Conservation (phyloP, 345 rosid species). For the Crucihimalaya himalaica region DNA sequence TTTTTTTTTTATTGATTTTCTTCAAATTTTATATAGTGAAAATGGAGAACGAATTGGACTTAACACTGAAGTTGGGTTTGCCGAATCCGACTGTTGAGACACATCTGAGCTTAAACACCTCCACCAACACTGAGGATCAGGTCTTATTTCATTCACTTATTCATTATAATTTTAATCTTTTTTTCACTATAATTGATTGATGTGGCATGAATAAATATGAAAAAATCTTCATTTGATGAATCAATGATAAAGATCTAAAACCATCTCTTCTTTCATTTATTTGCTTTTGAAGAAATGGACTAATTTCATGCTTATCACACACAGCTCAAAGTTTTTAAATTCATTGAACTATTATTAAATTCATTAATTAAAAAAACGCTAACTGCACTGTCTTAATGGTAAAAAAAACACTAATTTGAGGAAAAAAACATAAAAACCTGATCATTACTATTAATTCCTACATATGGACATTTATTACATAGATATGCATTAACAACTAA, state of each 20-base stretch:
- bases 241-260: conserved; percentile 7
- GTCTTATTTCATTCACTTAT: conserved; percentile 12
- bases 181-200: conserved; percentile 24
- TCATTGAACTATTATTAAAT: conserved; percentile 17
- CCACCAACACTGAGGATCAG: conserved; percentile 10
- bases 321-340: neutral
- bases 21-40: neutral
- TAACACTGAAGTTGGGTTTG: conserved; percentile 41
- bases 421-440: neutral
- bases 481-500: conserved; percentile 10
- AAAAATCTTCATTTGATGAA: neutral
- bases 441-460: conserved; percentile 7
- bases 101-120: conserved; percentile 26
- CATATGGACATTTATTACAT: neutral
- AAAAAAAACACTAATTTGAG: neutral
- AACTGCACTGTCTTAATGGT: neutral
- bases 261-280: neutral
- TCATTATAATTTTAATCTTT: neutral
- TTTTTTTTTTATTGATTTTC: neutral
- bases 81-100: conserved; percentile 29
- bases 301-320: neutral
- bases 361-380: neutral
- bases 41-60: conserved; percentile 34
- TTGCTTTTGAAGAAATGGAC: neutral
- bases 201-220: conserved; percentile 22